These are phyloP conservation scores for Pythium vanterpoolii DNA, from an alignment of 352 stramenopile species.

Conservation along the genomic window DNA sequence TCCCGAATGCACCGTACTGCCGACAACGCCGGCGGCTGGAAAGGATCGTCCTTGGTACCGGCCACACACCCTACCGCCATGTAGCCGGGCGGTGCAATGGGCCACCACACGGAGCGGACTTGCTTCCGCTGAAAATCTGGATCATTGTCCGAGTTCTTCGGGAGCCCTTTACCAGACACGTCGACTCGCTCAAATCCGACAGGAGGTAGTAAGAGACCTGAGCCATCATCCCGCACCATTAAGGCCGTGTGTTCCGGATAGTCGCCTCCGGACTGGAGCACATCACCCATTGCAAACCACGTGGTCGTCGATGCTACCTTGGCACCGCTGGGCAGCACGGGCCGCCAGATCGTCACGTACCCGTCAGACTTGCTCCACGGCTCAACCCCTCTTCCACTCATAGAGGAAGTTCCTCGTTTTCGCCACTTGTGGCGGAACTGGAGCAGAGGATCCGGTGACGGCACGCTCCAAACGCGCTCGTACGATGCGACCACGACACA, in stretches of 20 bases:
- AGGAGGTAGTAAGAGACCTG: constrained; percentile 51
- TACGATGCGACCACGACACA: constrained; percentile 71
- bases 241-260: constrained; percentile 51
- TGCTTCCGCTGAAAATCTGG: constrained; percentile 82
- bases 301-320: constrained; percentile 30
- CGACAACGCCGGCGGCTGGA: constrained; percentile 56
- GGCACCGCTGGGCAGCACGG: constrained; percentile 35
- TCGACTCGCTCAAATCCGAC: constrained; percentile 81
- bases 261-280: constrained; percentile 62
- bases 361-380: constrained; percentile 51
- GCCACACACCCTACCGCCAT: constrained; percentile 72
- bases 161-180: constrained; percentile 77
- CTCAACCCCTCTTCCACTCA: not conserved
- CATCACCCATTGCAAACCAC: constrained; percentile 75
- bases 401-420: constrained; percentile 26
- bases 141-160: constrained; percentile 70
- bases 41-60: constrained; percentile 76
- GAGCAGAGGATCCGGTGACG: constrained; percentile 69
- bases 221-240: constrained; percentile 52
- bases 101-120: constrained; percentile 80
- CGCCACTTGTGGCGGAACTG: constrained; percentile 83
- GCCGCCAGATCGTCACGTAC: constrained; percentile 75
- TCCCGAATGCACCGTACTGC: constrained; percentile 66
- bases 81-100: constrained; percentile 72
- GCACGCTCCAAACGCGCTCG: constrained; percentile 81